phyloP scores from a whole-genome alignment of 73 alveolate species.

The Tetrahymena elliotti region DNA sequence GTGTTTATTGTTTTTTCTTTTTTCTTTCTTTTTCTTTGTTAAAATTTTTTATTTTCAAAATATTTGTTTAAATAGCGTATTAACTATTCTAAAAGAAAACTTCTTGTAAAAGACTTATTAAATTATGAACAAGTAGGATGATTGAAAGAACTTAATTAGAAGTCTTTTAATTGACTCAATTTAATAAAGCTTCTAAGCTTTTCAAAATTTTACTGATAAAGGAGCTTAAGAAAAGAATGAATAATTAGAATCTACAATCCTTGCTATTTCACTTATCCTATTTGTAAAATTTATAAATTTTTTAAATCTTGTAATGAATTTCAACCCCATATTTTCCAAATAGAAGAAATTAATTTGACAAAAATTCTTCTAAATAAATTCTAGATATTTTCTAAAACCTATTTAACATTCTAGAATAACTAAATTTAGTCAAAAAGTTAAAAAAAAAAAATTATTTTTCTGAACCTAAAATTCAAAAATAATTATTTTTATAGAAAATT shows the following conservation, averaged over 20 bases:
- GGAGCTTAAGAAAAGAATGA: neutral
- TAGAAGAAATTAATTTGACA: neutral
- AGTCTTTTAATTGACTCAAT: neutral
- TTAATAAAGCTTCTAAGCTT: neutral
- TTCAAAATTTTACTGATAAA: neutral
- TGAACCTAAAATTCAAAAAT: neutral
- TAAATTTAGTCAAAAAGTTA: neutral
- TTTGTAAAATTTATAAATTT: neutral
- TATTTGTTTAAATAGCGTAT: neutral
- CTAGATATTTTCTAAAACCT: neutral
- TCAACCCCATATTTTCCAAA: neutral
- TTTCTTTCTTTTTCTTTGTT: neutral
- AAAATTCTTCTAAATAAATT: neutral
- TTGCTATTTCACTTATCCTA: neutral
- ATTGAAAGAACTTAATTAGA: neutral
- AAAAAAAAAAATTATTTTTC: neutral
- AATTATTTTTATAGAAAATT: too few relatives aligned
- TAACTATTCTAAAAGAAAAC: neutral
- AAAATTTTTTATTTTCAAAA: neutral
- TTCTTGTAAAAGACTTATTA: neutral
- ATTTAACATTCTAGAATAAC: neutral
- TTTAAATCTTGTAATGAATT: neutral
- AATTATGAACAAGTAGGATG: neutral
- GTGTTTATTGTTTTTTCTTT: neutral
- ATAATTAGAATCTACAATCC: neutral